Conservation (phyloP, 2,329 filamentous ascomycete species). For the Pseudodiploospora longispora region DNA sequence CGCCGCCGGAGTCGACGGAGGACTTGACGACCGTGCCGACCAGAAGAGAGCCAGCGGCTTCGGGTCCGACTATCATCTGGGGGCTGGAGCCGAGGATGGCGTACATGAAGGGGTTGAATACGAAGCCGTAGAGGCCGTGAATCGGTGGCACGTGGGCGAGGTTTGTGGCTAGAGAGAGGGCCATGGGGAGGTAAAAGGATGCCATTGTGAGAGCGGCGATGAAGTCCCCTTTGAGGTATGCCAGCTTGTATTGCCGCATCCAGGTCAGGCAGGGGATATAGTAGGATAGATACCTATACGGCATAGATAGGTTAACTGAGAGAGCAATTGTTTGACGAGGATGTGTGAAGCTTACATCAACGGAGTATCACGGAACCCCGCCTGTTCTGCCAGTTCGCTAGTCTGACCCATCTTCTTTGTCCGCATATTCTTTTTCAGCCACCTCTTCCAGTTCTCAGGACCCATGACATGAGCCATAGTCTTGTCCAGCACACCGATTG, state of each 20-base stretch:
- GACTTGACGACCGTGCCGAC: conserved; percentile 79
- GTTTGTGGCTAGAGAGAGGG: conserved; percentile 84
- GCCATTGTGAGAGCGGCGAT: conserved; percentile 88
- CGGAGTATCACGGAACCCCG: conserved; percentile 65
- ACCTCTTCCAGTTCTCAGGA: conserved; percentile 38
- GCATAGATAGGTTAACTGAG: neutral
- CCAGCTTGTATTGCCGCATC: conserved; percentile 78
- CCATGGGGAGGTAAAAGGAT: conserved; percentile 98
- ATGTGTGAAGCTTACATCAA: conserved; percentile 53
- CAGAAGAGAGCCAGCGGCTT: conserved; percentile 85
- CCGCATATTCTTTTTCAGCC: conserved; percentile 43
- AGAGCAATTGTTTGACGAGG: neutral
- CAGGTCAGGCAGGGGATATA: conserved; percentile 89
- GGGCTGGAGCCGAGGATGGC: conserved; percentile 86
- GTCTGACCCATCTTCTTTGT: conserved; percentile 67
- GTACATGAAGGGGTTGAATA: conserved; percentile 87
- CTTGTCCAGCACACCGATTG: conserved; percentile 30
- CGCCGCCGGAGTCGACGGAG: conserved; percentile 60
- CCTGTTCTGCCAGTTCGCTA: conserved; percentile 59
- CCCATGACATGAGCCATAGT: conserved; percentile 29
- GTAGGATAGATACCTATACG: conserved; percentile 72
- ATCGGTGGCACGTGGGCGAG: conserved; percentile 88
- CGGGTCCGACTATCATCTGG: conserved; percentile 88
- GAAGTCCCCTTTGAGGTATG: conserved; percentile 77
- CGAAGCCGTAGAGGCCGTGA: conserved; percentile 88